phyloP scores from a whole-genome alignment of 129 eudicot genomes.

The Dittrichia graveolens region DNA sequence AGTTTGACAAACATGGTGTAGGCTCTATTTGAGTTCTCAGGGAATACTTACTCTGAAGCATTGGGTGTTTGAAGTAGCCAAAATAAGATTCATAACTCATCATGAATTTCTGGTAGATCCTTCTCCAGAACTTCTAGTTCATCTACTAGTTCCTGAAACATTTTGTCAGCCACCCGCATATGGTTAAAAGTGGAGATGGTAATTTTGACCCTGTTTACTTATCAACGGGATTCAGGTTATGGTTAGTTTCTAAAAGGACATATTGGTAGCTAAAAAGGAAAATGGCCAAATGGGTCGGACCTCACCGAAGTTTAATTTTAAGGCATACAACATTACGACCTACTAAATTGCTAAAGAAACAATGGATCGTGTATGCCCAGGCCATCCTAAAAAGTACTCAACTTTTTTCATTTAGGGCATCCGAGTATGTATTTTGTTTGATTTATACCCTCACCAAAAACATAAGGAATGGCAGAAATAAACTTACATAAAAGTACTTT shows the following conservation, averaged over 20 bases:
- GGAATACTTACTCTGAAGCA: conserved; percentile 14
- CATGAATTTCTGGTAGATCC: conserved; percentile 57
- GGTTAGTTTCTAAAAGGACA: not conserved
- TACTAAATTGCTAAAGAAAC: too few relatives aligned
- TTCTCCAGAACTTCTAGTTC: conserved; percentile 64
- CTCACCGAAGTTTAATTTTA: too few relatives aligned
- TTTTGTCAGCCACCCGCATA: conserved; percentile 8
- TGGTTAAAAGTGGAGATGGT: conserved; percentile 11
- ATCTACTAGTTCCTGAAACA: conserved; percentile 71
- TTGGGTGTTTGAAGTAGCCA: conserved; percentile 11
- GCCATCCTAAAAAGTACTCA: too few relatives aligned
- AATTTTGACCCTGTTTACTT: conserved; percentile 7
- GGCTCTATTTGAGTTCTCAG: not conserved
- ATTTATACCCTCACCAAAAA: too few relatives aligned
- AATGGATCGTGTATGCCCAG: too few relatives aligned
- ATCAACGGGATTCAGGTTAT: not conserved
- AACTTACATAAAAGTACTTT: too few relatives aligned
- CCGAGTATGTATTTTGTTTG: too few relatives aligned
- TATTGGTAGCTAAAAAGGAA: not conserved
- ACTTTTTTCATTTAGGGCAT: too few relatives aligned
- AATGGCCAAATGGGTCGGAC: not conserved
- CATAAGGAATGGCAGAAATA: too few relatives aligned
- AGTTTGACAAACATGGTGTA: not conserved
- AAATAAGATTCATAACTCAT: conserved; percentile 56
- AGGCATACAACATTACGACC: too few relatives aligned